These are phyloP conservation scores for Didymella segeticola DNA, from an alignment of 2,329 filamentous ascomycete species.

Conservation along the genomic window DNA sequence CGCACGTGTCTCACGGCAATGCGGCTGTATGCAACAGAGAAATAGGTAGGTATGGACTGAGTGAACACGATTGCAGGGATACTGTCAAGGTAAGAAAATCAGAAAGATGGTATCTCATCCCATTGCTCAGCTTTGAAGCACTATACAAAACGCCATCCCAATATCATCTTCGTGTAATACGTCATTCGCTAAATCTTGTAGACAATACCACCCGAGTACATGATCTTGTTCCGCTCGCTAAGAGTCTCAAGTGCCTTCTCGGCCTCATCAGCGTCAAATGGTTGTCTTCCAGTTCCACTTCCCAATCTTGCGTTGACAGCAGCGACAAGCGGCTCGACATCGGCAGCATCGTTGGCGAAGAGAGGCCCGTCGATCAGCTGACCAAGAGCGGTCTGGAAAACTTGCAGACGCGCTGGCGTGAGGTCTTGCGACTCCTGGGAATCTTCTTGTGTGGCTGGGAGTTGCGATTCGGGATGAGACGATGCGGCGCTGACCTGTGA, in stretches of 20 bases:
- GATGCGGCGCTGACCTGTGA: slow-evolving; percentile 77
- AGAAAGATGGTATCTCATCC: slow-evolving; percentile 6
- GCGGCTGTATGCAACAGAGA: neutral
- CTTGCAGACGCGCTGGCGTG: slow-evolving; percentile 66
- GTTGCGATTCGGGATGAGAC: slow-evolving; percentile 78
- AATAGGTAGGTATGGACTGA: neutral
- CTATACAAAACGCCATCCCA: neutral
- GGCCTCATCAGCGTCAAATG: slow-evolving; percentile 76
- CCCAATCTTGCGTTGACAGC: slow-evolving; percentile 79
- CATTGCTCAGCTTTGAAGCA: neutral
- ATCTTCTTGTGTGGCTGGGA: slow-evolving; percentile 61
- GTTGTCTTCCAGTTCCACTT: slow-evolving; percentile 61
- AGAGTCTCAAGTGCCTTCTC: slow-evolving; percentile 78
- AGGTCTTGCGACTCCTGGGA: slow-evolving; percentile 58
- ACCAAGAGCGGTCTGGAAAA: slow-evolving; percentile 83
- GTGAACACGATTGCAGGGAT: neutral
- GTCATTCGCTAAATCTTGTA: slow-evolving; percentile 52
- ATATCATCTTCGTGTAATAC: neutral
- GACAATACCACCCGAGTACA: slow-evolving; percentile 64
- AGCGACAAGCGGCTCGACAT: slow-evolving; percentile 74
- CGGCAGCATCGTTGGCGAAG: slow-evolving; percentile 87
- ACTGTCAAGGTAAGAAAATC: neutral
- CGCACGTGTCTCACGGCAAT: neutral
- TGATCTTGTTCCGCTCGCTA: slow-evolving; percentile 86
- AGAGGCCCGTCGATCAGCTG: slow-evolving; percentile 80